Evolutionary conservation across 169 alveolate genomes (phyloP).

Genomic region (Babesia sp.): DNA sequence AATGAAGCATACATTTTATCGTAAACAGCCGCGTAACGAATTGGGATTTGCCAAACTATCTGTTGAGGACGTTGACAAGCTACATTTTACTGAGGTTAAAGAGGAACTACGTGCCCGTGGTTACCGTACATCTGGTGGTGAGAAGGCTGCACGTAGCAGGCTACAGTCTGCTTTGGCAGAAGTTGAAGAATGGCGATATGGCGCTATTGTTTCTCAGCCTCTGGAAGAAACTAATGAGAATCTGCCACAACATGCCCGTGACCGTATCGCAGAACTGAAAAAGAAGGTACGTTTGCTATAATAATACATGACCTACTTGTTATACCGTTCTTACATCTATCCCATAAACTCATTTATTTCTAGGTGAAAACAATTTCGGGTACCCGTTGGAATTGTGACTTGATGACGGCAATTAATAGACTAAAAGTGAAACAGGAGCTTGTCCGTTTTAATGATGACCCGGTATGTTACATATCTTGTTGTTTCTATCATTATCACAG

Average conservation of each 20-base stretch:
- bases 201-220: slow-evolving; percentile 42
- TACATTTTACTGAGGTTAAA: slow-evolving; percentile 47
- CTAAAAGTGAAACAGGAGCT: slow-evolving; percentile 37
- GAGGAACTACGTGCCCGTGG: slow-evolving; percentile 64
- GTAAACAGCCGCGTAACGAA: slow-evolving; percentile 37
- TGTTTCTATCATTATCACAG: slow-evolving; percentile 3
- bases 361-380: slow-evolving; percentile 11
- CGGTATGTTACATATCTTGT: slow-evolving; percentile 24
- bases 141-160: slow-evolving; percentile 13
- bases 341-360: background rate
- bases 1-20: slow-evolving; percentile 42
- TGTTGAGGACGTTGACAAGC: slow-evolving; percentile 48
- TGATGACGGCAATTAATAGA: slow-evolving; percentile 10
- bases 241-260: slow-evolving; percentile 47
- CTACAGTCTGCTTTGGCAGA: slow-evolving; percentile 33
- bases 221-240: slow-evolving; percentile 41
- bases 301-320: too few relatives aligned
- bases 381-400: slow-evolving; percentile 15
- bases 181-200: slow-evolving; percentile 52
- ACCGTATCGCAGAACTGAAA: slow-evolving; percentile 25
- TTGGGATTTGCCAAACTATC: slow-evolving; percentile 33
- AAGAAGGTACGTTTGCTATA: slow-evolving; percentile 32
- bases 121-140: slow-evolving; percentile 44
- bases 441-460: slow-evolving; percentile 35
- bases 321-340: too few relatives aligned